Evolutionary conservation across 768 basidiomycete genomes (phyloP).

Genomic region (Chalciporus piperatus): DNA sequence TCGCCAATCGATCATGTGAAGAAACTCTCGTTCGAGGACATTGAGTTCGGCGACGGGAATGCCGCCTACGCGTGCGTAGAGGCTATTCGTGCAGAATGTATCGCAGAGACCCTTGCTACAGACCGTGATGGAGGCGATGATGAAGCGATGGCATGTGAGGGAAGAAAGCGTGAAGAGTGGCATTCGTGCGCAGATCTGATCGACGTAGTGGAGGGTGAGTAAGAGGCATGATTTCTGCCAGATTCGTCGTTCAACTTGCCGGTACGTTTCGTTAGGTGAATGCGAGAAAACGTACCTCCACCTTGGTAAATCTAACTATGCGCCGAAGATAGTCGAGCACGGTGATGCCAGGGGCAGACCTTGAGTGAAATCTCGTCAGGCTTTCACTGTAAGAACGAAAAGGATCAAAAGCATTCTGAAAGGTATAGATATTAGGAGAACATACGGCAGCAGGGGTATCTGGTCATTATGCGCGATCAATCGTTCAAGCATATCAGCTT

Average conservation of each 20-base stretch:
- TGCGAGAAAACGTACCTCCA: conserved; percentile 65
- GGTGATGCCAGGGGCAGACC: conserved; percentile 82
- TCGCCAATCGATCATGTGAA: conserved; percentile 89
- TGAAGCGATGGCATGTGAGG: conserved; percentile 95
- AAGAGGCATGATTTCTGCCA: conserved; percentile 73
- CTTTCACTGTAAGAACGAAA: conserved; percentile 56
- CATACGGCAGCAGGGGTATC: conserved; percentile 85
- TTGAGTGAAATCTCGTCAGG: conserved; percentile 95
- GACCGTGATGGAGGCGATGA: conserved; percentile 90
- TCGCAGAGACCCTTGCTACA: conserved; percentile 95
- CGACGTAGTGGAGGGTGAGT: conserved; percentile 86
- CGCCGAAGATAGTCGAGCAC: conserved; percentile 92
- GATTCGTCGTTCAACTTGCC: conserved; percentile 5
- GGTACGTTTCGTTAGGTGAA: background rate
- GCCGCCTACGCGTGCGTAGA: conserved; percentile 96
- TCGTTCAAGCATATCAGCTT: conserved; percentile 95
- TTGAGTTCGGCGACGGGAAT: conserved; percentile 90
- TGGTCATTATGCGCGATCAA: conserved; percentile 95
- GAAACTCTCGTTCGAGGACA: conserved; percentile 91
- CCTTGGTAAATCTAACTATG: conserved; percentile 92
- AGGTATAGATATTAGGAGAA: conserved; percentile 18
- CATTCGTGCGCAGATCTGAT: conserved; percentile 85
- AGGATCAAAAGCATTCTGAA: conserved; percentile 19
- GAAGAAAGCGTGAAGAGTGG: conserved; percentile 92
- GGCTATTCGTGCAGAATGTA: conserved; percentile 89